Base-by-base conservation (phyloP, 805 yeast genomes). In the Metschnikowia kunwiensis region DNA sequence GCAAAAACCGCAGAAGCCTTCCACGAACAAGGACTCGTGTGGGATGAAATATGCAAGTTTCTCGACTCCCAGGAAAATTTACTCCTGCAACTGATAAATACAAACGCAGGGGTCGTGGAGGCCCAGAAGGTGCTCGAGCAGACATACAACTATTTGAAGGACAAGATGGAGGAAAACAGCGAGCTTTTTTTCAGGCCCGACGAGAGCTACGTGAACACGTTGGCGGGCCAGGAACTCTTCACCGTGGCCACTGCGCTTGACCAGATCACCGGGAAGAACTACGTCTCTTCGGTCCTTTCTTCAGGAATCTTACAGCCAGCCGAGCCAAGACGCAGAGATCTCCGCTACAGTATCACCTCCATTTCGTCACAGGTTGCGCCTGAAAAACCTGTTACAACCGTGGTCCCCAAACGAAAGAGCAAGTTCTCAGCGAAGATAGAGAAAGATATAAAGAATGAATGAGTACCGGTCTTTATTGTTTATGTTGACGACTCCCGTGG, bases 41-140 rank as follows among this genome's bases (percentile, higher is more conserved):
- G 72, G 72, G 41, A 43, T 15, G 65, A 62, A 27, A 35, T 52
- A 1, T 35, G 50, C 7, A 25, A 18, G 5, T 22, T 44, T 14
- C 31, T 68, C 18, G 49, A 51, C 13, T 28, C 44, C 3, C 59
- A 57, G 31, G 74, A 68, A 32, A 34, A 32, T 5, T 48, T 44
- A 14, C 44, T 68, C 15, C 37, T 40, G 15, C 39, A 32, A 4
- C 42, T 42, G 18, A 30, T 42, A 12, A 18, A 32, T 22, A 10
- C 24, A 12, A 5, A 31, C 5, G 16, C 27, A 13, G 31, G 18
- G 18, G 10, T 24, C 1, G 7, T 10, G 13, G 35, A 30, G 8
- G 31, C 31, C 12, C 28, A 36, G 17, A 30, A 18, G 11, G 16
- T 36, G 11, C 38, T 40, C 9, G 27, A 24, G 15, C 15, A 21